phyloP scores from a whole-genome alignment of 2,329 filamentous ascomycete genomes.

The Zasmidium citrigriseum region DNA sequence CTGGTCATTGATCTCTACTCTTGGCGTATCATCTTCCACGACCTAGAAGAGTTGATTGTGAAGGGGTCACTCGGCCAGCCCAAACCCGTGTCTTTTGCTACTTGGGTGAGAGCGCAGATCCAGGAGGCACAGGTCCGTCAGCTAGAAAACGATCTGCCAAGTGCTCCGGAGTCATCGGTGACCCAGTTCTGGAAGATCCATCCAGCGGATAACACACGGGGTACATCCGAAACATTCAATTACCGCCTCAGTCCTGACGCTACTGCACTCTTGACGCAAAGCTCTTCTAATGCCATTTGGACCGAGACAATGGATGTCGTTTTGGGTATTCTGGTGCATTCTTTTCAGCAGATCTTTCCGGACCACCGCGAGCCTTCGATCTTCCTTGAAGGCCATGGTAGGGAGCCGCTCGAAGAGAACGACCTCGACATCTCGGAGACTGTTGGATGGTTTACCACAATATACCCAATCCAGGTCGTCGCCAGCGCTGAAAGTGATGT shows the following conservation, averaged over 20 bases:
- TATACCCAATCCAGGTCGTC: not conserved
- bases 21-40: constrained; percentile 1
- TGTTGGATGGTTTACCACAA: not conserved
- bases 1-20: constrained; percentile 1
- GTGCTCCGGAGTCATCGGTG: not conserved
- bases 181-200: not conserved
- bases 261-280: not conserved
- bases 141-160: too few species aligned
- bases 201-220: not conserved
- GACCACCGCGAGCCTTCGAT: not conserved
- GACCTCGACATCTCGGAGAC: not conserved
- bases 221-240: not conserved
- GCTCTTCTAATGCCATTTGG: not conserved
- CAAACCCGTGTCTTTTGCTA: not conserved
- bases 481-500: not conserved
- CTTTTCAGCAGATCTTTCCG: not conserved
- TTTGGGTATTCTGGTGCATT: not conserved
- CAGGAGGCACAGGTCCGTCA: too few species aligned
- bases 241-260: not conserved
- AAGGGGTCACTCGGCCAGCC: not conserved
- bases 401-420: not conserved
- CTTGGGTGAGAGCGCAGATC: not conserved
- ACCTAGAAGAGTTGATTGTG: not conserved
- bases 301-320: not conserved
- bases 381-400: not conserved